Conservation (phyloP, 305 asterid genomes). For the Andrographis paniculata region DNA sequence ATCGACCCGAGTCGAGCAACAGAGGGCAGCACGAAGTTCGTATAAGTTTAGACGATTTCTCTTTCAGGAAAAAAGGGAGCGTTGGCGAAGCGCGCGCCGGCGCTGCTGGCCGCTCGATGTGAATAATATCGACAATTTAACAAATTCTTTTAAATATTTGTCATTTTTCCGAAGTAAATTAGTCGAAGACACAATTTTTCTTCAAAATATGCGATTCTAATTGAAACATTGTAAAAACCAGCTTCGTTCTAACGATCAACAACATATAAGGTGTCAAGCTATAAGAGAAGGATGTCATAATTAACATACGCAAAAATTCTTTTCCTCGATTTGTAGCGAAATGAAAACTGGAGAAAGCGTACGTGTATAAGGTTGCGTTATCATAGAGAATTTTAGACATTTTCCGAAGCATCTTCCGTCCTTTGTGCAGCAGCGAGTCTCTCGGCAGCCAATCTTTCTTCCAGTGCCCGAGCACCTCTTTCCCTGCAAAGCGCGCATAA, state of each 20-base stretch:
- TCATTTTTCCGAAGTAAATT: too few relatives aligned
- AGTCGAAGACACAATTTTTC: too few relatives aligned
- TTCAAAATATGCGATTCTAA: too few relatives aligned
- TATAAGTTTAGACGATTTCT: constrained; percentile 27
- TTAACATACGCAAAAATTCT: constrained; percentile 19
- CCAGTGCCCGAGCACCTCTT: constrained; percentile 86
- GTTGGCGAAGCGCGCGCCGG: neutral
- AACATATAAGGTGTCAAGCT: too few relatives aligned
- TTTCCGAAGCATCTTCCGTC: constrained; percentile 50
- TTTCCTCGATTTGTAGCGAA: constrained; percentile 18
- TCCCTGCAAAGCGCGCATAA: constrained; percentile 37
- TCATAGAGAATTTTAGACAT: constrained; percentile 31
- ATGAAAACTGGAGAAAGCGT: constrained; percentile 5
- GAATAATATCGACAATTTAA: too few relatives aligned
- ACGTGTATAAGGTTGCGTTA: neutral
- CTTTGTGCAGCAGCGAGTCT: constrained; percentile 44
- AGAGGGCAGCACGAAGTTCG: constrained; percentile 20
- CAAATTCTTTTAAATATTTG: too few relatives aligned
- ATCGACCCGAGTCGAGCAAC: constrained; percentile 3
- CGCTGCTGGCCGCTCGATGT: neutral
- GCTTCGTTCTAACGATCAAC: too few relatives aligned
- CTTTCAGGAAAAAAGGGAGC: constrained; percentile 29
- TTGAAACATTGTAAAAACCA: too few relatives aligned
- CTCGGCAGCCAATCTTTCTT: constrained; percentile 87
- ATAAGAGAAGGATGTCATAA: constrained; percentile 13